phyloP scores from a whole-genome alignment of 345 rosid genomes.

The Eucalyptus cladocalyx region DNA sequence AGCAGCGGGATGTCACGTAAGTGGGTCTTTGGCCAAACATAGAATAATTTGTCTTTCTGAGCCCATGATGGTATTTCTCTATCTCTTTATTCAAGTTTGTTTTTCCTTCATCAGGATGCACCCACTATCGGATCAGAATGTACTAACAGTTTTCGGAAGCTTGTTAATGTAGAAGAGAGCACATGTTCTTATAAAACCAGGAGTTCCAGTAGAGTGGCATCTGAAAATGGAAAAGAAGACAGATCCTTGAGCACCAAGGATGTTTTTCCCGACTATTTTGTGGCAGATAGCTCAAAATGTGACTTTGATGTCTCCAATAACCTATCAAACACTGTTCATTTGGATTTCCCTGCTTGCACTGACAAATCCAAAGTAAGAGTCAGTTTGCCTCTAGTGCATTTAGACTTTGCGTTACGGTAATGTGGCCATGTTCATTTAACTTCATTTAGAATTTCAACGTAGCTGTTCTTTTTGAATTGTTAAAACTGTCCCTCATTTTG shows the following conservation, averaged over 20 bases:
- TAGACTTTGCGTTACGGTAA: neutral
- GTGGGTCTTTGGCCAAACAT: neutral
- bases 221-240: slow-evolving; percentile 19
- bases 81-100: neutral
- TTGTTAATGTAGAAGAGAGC: slow-evolving; percentile 57
- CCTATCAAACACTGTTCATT: slow-evolving; percentile 10
- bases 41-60: neutral
- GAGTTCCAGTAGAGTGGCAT: slow-evolving; percentile 12
- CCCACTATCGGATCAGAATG: slow-evolving; percentile 13
- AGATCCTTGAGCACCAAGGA: slow-evolving; percentile 19
- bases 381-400: neutral
- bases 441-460: neutral
- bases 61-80: neutral
- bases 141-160: slow-evolving; percentile 19
- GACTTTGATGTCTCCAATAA: slow-evolving; percentile 27
- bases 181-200: slow-evolving; percentile 39
- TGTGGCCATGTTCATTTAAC: neutral
- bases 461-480: neutral
- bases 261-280: slow-evolving; percentile 20
- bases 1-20: neutral
- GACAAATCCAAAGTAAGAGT: slow-evolving; percentile 1
- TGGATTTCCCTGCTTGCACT: slow-evolving; percentile 25
- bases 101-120: slow-evolving; percentile 13
- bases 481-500: neutral
- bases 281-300: slow-evolving; percentile 37